phyloP scores from a whole-genome alignment of 1,284 basidiomycete species.

The Entoloma clypeatum region DNA sequence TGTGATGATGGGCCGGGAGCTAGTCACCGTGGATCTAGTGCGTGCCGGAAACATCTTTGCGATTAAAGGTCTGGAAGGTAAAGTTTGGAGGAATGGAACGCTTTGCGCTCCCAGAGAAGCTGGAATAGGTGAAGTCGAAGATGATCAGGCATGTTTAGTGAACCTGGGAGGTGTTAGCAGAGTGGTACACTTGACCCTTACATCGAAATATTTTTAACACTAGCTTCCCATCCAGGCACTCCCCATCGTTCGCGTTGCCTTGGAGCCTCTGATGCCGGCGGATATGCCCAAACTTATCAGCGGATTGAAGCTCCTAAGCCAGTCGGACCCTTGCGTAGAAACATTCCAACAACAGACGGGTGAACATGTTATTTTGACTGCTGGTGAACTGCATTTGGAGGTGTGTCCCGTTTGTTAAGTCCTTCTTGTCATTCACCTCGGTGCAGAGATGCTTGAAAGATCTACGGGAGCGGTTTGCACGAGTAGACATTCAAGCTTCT shows the following conservation, averaged over 20 bases:
- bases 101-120: constrained; percentile 65
- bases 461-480: constrained; percentile 91
- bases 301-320: constrained; percentile 87
- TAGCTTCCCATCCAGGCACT: constrained; percentile 50
- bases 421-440: neutral
- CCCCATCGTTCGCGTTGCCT: constrained; percentile 93
- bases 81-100: constrained; percentile 89
- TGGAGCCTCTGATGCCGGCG: constrained; percentile 87
- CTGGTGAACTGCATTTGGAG: constrained; percentile 96
- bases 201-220: constrained; percentile 6
- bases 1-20: constrained; percentile 97
- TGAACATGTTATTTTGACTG: constrained; percentile 95
- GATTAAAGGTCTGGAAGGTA: constrained; percentile 85
- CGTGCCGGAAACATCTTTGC: constrained; percentile 97
- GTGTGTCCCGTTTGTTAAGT: constrained; percentile 36
- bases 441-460: constrained; percentile 90
- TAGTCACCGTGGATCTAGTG: constrained; percentile 80
- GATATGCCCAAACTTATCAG: constrained; percentile 91
- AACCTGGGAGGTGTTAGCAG: constrained; percentile 81
- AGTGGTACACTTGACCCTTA: constrained; percentile 46
- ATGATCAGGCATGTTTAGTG: constrained; percentile 52
- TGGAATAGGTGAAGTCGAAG: constrained; percentile 38
- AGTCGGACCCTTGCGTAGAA: constrained; percentile 97
- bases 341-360: constrained; percentile 96
- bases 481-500: constrained; percentile 89